A percentile compares a stretch with the other conserved stretches of the same genome.
phyloP scores from a whole-genome alignment of 108 stramenopile species.

The Skeletonema potamos region DNA sequence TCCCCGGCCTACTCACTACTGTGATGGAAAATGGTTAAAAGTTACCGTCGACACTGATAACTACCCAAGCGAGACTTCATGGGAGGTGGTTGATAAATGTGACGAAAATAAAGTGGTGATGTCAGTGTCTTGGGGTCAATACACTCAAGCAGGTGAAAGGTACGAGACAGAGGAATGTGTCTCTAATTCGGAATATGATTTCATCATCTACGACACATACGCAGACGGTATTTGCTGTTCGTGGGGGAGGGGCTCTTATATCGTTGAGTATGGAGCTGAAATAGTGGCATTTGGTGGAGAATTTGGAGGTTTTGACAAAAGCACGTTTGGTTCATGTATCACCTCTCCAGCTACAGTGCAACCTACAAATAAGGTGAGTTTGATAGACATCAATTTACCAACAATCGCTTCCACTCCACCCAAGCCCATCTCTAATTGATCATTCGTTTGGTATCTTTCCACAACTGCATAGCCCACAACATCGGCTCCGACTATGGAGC shows the following conservation, averaged over 20 bases:
- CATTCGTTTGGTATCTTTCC: not conserved
- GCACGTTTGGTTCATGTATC: not conserved
- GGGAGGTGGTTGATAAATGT: slow-evolving; percentile 6
- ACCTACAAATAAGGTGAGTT: not conserved
- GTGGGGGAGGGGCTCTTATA: not conserved
- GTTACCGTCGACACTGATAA: slow-evolving; percentile 12
- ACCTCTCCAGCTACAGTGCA: not conserved
- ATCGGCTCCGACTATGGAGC: too few species aligned
- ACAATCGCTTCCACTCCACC: too few species aligned
- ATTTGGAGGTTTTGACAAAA: not conserved
- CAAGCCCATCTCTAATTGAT: not conserved
- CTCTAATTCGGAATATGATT: not conserved
- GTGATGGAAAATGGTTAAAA: not conserved
- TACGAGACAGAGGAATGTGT: not conserved
- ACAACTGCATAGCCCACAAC: not conserved
- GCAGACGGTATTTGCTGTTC: not conserved
- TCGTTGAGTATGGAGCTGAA: not conserved
- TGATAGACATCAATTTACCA: not conserved
- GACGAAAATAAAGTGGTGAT: not conserved
- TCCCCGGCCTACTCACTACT: not conserved
- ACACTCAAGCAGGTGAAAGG: not conserved
- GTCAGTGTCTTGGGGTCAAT: not conserved
- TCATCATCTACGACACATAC: not conserved
- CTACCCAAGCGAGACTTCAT: slow-evolving; percentile 7
- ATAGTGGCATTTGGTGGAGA: not conserved